Evolutionary conservation across 202 grass and related monocot genomes (phyloP).

Genomic region (Brachypodium distachyon): DNA sequence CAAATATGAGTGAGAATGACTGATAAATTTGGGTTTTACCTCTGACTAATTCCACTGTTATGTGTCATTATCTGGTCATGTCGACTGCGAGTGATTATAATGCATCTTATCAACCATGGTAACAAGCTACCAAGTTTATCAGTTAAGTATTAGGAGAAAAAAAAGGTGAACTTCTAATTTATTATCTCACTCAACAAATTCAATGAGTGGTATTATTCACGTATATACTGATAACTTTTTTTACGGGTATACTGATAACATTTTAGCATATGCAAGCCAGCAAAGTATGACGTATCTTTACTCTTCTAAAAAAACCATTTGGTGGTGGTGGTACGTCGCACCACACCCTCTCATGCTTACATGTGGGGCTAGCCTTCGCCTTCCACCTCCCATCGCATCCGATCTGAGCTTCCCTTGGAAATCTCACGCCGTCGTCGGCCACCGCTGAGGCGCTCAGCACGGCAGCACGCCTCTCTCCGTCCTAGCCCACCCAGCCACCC

Average conservation of each 20-base stretch:
- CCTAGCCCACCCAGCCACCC: too few species aligned
- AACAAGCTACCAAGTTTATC: not conserved
- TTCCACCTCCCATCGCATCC: too few species aligned
- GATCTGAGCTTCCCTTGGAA: too few species aligned
- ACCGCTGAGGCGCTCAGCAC: too few species aligned
- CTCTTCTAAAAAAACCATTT: too few species aligned
- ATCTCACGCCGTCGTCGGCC: too few species aligned
- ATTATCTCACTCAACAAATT: not conserved
- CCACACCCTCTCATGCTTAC: too few species aligned
- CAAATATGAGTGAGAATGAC: not conserved
- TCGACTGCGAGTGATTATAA: not conserved
- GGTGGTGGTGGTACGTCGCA: too few species aligned
- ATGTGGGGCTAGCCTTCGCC: too few species aligned
- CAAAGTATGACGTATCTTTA: not conserved
- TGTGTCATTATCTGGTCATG: not conserved
- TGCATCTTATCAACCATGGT: not conserved
- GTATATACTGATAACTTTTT: not conserved
- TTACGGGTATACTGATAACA: not conserved
- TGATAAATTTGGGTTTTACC: not conserved
- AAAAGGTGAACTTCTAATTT: not conserved
- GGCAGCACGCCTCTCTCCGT: too few species aligned
- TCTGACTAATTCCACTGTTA: not conserved
- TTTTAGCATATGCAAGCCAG: not conserved
- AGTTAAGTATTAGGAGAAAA: not conserved
- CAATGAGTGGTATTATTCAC: not conserved